These are phyloP conservation scores for Inonotus hispidus DNA, from an alignment of 1,284 basidiomycete species.

Conservation along the genomic window DNA sequence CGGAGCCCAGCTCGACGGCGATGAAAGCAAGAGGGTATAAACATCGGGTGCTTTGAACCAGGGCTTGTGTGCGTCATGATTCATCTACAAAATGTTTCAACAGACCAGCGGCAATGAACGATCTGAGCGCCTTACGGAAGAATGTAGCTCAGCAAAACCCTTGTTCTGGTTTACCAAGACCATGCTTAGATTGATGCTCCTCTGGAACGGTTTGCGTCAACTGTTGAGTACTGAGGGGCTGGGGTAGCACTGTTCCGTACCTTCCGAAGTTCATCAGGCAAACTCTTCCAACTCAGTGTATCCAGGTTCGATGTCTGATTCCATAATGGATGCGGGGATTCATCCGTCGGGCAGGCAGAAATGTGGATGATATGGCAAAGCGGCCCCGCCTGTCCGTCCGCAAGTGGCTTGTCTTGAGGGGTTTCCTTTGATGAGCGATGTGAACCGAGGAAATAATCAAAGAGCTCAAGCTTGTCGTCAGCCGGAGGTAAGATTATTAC, in stretches of 20 bases:
- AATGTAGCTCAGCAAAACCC: conserved; percentile 46
- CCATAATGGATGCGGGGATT: conserved; percentile 45
- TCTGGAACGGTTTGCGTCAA: conserved; percentile 32
- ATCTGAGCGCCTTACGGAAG: conserved; percentile 32
- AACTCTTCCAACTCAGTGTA: conserved; percentile 54
- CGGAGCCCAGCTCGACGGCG: conserved; percentile 15
- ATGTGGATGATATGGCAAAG: conserved; percentile 56
- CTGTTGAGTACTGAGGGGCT: neutral
- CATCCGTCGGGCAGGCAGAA: conserved; percentile 51
- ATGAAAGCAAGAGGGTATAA: conserved; percentile 31
- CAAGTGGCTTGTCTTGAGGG: conserved; percentile 17
- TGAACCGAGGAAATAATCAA: conserved; percentile 38
- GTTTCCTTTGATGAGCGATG: conserved; percentile 21
- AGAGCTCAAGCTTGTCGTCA: conserved; percentile 37
- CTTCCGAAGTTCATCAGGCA: conserved; percentile 59
- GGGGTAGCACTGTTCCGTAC: conserved; percentile 34
- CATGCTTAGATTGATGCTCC: conserved; percentile 54
- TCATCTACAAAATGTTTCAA: conserved; percentile 27
- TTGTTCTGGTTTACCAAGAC: conserved; percentile 43
- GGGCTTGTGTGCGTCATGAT: conserved; percentile 34
- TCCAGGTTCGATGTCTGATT: conserved; percentile 52
- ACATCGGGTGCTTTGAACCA: conserved; percentile 49
- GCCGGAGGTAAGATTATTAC: neutral
- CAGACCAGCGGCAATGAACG: conserved; percentile 22
- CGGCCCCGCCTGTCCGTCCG: conserved; percentile 19